These are phyloP conservation scores for Spiromastix sp. DNA, from an alignment of 2,329 filamentous ascomycete species.

Conservation along the genomic window DNA sequence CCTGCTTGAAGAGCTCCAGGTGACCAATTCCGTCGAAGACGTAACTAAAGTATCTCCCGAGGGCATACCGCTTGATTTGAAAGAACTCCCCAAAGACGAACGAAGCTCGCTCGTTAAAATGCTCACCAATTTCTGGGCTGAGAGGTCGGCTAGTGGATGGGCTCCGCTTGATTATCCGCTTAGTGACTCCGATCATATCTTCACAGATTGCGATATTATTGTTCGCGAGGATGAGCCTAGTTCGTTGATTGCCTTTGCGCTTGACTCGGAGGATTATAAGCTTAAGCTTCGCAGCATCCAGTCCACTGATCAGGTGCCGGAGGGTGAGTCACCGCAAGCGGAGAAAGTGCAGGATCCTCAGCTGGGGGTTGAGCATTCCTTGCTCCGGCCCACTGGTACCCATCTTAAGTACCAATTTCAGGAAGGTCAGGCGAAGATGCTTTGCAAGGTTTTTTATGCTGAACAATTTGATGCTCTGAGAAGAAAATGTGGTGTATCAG, in stretches of 20 bases:
- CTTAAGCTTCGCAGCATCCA: slow-evolving; percentile 53
- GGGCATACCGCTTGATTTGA: slow-evolving; percentile 47
- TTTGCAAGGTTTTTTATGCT: slow-evolving; percentile 97
- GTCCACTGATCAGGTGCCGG: slow-evolving; percentile 23
- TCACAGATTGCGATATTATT: slow-evolving; percentile 93
- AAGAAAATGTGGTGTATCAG: slow-evolving; percentile 82
- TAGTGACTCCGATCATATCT: slow-evolving; percentile 80
- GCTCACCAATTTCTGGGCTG: slow-evolving; percentile 95
- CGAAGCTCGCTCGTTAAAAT: slow-evolving; percentile 91
- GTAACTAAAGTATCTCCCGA: slow-evolving; percentile 41
- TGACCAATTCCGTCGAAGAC: slow-evolving; percentile 39
- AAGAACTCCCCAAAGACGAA: slow-evolving; percentile 82
- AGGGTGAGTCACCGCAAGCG: slow-evolving; percentile 15
- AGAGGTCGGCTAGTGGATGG: slow-evolving; percentile 93
- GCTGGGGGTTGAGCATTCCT: slow-evolving; percentile 69
- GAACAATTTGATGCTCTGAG: slow-evolving; percentile 95
- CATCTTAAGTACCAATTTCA: slow-evolving; percentile 95
- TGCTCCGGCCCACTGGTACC: slow-evolving; percentile 75
- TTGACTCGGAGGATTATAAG: slow-evolving; percentile 80
- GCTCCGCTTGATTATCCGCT: slow-evolving; percentile 84
- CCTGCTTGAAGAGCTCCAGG: slow-evolving; percentile 55
- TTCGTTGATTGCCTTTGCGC: slow-evolving; percentile 84
- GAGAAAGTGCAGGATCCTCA: slow-evolving; percentile 44
- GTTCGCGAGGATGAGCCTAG: slow-evolving; percentile 96
- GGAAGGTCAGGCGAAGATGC: slow-evolving; percentile 86